Percentiles rank a stretch among this genome's conserved stretches.
Conservation (phyloP, 2,329 filamentous ascomycete species). For the Chrysoporthe puriensis region DNA sequence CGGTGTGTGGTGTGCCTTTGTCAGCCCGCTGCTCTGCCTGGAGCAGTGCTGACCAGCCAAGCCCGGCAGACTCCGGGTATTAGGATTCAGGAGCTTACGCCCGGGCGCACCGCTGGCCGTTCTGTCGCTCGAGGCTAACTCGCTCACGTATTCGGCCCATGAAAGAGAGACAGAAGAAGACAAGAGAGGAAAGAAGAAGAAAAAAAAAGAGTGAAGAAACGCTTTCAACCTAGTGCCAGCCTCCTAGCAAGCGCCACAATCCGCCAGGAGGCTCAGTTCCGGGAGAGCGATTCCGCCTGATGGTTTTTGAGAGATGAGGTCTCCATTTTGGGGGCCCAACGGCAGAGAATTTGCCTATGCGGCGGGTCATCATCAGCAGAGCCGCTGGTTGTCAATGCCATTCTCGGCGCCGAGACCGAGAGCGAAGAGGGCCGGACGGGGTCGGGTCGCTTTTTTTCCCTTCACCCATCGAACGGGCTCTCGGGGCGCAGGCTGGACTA, state of each 20-base stretch:
- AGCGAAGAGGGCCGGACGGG: neutral
- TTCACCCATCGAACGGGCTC: too few relatives aligned
- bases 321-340: constrained; percentile 1
- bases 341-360: neutral
- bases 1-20: neutral
- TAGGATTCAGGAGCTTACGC: neutral
- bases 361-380: neutral
- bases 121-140: neutral
- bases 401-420: neutral
- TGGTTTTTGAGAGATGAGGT: neutral
- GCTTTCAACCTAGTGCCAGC: too few relatives aligned
- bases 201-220: neutral
- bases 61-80: neutral
- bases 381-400: neutral
- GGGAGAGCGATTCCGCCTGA: neutral
- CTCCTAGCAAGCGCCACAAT: neutral
- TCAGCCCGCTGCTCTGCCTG: neutral
- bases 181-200: too few relatives aligned
- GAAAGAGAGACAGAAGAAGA: neutral
- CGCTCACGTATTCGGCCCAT: neutral
- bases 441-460: too few relatives aligned
- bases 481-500: too few relatives aligned
- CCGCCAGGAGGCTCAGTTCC: neutral
- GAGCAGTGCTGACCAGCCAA: too few relatives aligned
- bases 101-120: neutral